Conservation (phyloP, 805 yeast species). For the Sporopachydermia quercuum region DNA sequence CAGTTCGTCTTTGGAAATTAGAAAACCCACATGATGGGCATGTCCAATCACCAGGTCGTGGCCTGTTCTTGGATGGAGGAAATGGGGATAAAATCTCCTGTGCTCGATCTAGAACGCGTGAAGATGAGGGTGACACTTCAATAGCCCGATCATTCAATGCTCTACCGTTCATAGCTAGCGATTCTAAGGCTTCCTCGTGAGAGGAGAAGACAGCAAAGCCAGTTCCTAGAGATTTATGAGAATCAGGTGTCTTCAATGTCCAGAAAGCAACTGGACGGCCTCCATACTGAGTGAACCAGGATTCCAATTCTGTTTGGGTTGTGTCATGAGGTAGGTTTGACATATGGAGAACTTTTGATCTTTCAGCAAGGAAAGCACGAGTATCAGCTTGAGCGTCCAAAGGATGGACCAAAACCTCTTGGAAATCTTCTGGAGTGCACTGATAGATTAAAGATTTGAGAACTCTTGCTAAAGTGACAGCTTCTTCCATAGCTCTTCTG, state of each 20-base stretch:
- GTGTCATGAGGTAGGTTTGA: slow-evolving; percentile 75
- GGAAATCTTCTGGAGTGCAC: slow-evolving; percentile 31
- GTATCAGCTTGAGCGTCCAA: slow-evolving; percentile 67
- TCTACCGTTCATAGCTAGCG: slow-evolving; percentile 68
- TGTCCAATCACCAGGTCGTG: slow-evolving; percentile 97
- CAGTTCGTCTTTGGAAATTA: slow-evolving; percentile 85
- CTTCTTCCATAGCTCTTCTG: slow-evolving; percentile 31
- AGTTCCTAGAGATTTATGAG: slow-evolving; percentile 35
- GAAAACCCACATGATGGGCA: slow-evolving; percentile 94
- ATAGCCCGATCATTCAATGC: slow-evolving; percentile 55
- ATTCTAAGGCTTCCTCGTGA: slow-evolving; percentile 77
- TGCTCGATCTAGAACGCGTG: slow-evolving; percentile 64
- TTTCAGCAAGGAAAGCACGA: slow-evolving; percentile 48
- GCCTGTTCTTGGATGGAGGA: slow-evolving; percentile 74
- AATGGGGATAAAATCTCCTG: slow-evolving; percentile 71
- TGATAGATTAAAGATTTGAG: slow-evolving; percentile 32
- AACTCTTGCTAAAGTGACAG: slow-evolving; percentile 28
- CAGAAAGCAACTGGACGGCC: slow-evolving; percentile 81
- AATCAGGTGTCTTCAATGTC: slow-evolving; percentile 58
- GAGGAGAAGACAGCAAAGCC: slow-evolving; percentile 79
- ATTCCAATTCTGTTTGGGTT: slow-evolving; percentile 79
- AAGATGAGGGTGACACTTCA: slow-evolving; percentile 80
- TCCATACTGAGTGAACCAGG: slow-evolving; percentile 83
- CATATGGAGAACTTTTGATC: slow-evolving; percentile 65
- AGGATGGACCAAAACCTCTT: slow-evolving; percentile 51